Evolutionary conservation across 192 early-diverging fungal species (phyloP).

Genomic region (Backusella morwellensis): DNA sequence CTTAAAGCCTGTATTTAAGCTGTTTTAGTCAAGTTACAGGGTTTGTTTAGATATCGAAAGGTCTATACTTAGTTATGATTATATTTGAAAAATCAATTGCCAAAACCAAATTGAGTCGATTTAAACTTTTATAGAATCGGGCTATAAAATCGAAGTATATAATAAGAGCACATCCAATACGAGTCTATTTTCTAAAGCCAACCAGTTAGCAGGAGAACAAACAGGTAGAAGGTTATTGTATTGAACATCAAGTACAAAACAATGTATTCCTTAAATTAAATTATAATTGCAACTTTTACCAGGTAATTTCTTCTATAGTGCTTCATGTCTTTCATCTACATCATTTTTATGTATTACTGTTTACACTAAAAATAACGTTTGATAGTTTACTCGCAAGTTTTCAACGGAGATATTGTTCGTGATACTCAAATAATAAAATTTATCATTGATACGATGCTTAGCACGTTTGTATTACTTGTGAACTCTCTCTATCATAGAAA

Average conservation of each 20-base stretch:
- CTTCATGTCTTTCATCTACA: neutral
- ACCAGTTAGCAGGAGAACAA: neutral
- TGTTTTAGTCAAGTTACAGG: neutral
- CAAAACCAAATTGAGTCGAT: neutral
- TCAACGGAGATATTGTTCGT: neutral
- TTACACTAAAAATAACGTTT: neutral
- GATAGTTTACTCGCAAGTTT: neutral
- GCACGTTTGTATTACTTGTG: neutral
- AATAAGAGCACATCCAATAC: neutral
- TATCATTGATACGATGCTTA: neutral
- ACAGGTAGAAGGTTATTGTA: neutral
- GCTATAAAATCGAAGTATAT: neutral
- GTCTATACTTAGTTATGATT: neutral
- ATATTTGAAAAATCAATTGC: neutral
- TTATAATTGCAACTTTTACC: neutral
- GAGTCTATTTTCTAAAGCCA: neutral
- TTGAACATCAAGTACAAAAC: neutral
- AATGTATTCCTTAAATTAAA: neutral
- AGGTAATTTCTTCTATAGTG: neutral
- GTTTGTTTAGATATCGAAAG: neutral
- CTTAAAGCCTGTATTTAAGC: neutral
- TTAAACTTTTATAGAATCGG: neutral
- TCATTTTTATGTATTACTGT: neutral
- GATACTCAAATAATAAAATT: neutral
- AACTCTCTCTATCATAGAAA: neutral